These are phyloP conservation scores for Cercophora scortea DNA, from an alignment of 495 filamentous ascomycete genomes.

Conservation along the genomic window DNA sequence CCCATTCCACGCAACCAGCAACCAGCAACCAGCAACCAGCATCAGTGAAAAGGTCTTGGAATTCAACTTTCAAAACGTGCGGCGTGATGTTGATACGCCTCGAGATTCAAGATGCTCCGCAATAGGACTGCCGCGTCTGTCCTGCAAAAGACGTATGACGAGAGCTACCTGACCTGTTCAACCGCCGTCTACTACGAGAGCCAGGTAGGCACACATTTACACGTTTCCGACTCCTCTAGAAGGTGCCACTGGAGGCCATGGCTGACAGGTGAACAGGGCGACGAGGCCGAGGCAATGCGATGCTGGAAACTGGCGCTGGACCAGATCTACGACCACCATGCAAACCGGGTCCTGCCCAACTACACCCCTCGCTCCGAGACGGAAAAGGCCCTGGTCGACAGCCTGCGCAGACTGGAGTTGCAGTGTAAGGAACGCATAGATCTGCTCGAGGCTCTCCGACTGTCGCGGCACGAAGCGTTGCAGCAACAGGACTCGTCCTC, in stretches of 20 bases:
- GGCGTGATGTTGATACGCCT: slow-evolving; percentile 8
- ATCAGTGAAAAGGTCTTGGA: background rate
- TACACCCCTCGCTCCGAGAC: slow-evolving; percentile 75
- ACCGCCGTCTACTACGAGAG: slow-evolving; percentile 93
- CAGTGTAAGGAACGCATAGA: slow-evolving; percentile 94
- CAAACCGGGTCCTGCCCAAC: slow-evolving; percentile 59
- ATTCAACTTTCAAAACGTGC: background rate
- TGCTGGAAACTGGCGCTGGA: slow-evolving; percentile 90
- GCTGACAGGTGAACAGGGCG: slow-evolving; percentile 53
- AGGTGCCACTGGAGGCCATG: too few relatives aligned
- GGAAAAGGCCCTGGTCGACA: slow-evolving; percentile 74
- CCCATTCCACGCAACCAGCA: too few relatives aligned
- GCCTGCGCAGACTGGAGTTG: slow-evolving; percentile 71
- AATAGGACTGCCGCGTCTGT: slow-evolving; percentile 60
- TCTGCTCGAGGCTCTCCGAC: slow-evolving; percentile 70
- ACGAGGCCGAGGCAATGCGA: slow-evolving; percentile 84
- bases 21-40: background rate
- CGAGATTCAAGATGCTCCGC: slow-evolving; percentile 57
- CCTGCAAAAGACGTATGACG: slow-evolving; percentile 96
- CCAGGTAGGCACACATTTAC: slow-evolving; percentile 53
- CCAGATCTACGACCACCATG: slow-evolving; percentile 83
- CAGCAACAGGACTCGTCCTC: slow-evolving; percentile 19
- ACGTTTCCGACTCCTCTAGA: background rate
- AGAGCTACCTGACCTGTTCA: slow-evolving; percentile 86
- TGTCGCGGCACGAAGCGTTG: slow-evolving; percentile 57